Percentiles rank a stretch among this genome's conserved stretches.
These are phyloP conservation scores for Neonothopanus nambi DNA, from an alignment of 1,284 basidiomycete species.

Conservation along the genomic window DNA sequence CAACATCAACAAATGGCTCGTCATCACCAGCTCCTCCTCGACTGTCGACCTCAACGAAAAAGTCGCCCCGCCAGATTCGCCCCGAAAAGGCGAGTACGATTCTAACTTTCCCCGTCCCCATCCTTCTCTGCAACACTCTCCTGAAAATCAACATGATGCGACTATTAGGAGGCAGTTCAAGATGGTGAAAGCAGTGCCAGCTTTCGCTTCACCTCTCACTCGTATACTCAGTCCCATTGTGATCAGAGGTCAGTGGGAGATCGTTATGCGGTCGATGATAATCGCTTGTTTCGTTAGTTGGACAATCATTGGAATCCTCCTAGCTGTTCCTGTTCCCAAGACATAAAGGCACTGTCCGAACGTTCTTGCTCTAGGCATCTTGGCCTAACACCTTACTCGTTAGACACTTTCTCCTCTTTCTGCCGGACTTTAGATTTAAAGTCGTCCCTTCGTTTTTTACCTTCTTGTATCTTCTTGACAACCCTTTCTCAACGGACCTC, in stretches of 20 bases:
- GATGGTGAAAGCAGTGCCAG: constrained; percentile 59
- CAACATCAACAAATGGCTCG: constrained; percentile 22
- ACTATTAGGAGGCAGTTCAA: constrained; percentile 41
- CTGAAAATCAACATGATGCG: constrained; percentile 13
- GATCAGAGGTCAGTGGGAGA: constrained; percentile 77
- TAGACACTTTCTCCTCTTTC: too few relatives aligned
- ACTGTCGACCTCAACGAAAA: constrained; percentile 10
- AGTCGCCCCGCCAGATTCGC: neutral
- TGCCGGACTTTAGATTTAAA: too few relatives aligned
- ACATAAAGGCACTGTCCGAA: neutral
- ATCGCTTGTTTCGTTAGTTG: constrained; percentile 19
- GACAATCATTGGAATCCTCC: constrained; percentile 16
- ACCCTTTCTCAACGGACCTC: too few relatives aligned
- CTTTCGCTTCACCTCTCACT: constrained; percentile 69
- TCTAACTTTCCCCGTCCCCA: constrained; percentile 16
- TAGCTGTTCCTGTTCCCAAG: constrained; percentile 19
- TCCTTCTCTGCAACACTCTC: constrained; percentile 3
- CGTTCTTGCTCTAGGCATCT: too few relatives aligned
- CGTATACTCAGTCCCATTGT: constrained; percentile 68
- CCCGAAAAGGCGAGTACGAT: constrained; percentile 5
- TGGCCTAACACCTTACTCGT: too few relatives aligned
- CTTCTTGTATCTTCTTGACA: too few relatives aligned
- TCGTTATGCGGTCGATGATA: constrained; percentile 41
- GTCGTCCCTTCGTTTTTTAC: too few relatives aligned
- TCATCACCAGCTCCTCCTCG: constrained; percentile 15